Evolutionary conservation across 129 eudicot species (phyloP).

Genomic region (Ambrosia artemisiifolia): DNA sequence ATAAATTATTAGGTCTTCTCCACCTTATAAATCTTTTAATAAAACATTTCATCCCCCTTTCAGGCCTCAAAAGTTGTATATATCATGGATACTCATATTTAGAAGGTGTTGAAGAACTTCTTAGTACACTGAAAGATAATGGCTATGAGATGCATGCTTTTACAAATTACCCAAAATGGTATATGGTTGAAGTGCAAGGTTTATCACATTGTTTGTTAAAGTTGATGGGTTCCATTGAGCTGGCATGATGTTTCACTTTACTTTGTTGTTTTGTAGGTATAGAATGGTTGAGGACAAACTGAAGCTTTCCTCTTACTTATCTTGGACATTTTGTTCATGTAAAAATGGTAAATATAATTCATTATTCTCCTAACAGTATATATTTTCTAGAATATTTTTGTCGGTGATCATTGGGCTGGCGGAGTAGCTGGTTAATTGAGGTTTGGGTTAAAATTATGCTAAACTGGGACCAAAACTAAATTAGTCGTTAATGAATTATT

Average conservation of each 20-base stretch:
- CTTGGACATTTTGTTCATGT: slow-evolving; percentile 99
- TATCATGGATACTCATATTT: slow-evolving; percentile 65
- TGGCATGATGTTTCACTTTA: background rate
- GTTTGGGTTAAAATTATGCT: too few relatives aligned
- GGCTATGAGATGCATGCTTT: slow-evolving; percentile 95
- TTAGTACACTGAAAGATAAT: slow-evolving; percentile 47
- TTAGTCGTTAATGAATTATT: too few relatives aligned
- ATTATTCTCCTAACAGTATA: background rate
- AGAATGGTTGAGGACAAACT: slow-evolving; percentile 86
- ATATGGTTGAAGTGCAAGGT: slow-evolving; percentile 30
- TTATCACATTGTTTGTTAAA: slow-evolving; percentile 21
- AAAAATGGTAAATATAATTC: slow-evolving; percentile 41
- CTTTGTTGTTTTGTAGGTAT: slow-evolving; percentile 53
- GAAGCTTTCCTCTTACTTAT: slow-evolving; percentile 75
- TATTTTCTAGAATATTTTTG: too few relatives aligned
- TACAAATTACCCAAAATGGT: slow-evolving; percentile 97
- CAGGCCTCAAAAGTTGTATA: slow-evolving; percentile 85
- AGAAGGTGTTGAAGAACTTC: slow-evolving; percentile 81
- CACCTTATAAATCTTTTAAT: too few relatives aligned
- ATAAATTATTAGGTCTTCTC: too few relatives aligned
- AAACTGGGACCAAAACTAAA: too few relatives aligned
- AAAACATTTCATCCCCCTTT: slow-evolving; percentile 5
- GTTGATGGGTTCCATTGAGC: slow-evolving; percentile 9
- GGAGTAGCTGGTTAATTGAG: too few relatives aligned
- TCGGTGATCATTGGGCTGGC: too few relatives aligned